A percentile compares a stretch with the other conserved stretches of the same genome.
Conservation (phyloP, 1,284 basidiomycete genomes). For the Papiliotrema nemorosa region DNA sequence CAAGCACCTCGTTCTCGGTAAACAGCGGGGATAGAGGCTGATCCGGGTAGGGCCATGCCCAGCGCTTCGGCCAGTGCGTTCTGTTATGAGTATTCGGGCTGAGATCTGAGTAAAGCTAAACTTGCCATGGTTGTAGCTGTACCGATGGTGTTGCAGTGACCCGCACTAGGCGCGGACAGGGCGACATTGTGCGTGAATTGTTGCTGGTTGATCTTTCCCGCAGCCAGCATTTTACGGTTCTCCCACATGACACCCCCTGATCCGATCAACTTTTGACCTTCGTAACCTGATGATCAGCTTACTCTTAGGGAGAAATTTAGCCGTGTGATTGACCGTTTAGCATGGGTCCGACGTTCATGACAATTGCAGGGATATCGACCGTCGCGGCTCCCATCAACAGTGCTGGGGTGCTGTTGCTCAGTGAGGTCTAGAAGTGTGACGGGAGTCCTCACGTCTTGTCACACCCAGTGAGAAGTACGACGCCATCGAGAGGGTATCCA, state of each 20-base stretch:
- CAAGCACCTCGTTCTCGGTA: conserved; percentile 44
- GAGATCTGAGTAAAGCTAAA: not conserved
- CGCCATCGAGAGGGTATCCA: conserved; percentile 47
- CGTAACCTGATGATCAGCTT: conserved; percentile 28
- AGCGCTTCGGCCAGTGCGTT: conserved; percentile 83
- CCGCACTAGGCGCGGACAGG: conserved; percentile 36
- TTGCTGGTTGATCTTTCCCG: conserved; percentile 39
- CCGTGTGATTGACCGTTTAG: conserved; percentile 31
- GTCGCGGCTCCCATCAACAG: conserved; percentile 40
- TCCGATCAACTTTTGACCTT: conserved; percentile 37
- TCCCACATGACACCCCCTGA: conserved; percentile 48
- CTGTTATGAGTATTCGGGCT: conserved; percentile 30
- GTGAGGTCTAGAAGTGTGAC: too few relatives aligned
- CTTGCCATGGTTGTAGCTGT: conserved; percentile 60
- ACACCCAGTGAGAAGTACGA: conserved; percentile 47
- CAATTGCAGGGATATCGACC: conserved; percentile 45
- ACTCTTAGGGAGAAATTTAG: not conserved
- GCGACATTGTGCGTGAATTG: conserved; percentile 42
- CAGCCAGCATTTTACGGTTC: conserved; percentile 32
- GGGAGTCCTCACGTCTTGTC: conserved; percentile 61
- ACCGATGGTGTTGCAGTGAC: conserved; percentile 50
- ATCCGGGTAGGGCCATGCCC: conserved; percentile 87
- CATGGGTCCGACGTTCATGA: conserved; percentile 46
- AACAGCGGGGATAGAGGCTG: conserved; percentile 72
- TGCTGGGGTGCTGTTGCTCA: conserved; percentile 35